A percentile compares a stretch with the other conserved stretches of the same genome.
Conservation (phyloP, 805 yeast species). For the Dipodascus geniculatus region DNA sequence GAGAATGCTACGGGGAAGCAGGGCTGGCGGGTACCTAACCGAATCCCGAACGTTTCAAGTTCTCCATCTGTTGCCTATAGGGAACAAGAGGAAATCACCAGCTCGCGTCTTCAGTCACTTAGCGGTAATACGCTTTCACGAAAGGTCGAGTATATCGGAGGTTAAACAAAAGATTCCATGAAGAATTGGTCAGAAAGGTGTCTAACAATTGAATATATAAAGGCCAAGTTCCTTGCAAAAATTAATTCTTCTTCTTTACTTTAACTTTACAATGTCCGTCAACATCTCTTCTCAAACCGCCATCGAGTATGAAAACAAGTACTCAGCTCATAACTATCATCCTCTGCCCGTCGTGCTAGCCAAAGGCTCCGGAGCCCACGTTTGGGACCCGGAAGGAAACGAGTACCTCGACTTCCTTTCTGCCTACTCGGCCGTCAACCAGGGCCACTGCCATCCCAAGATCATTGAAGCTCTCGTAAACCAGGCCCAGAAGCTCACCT, state of each 20-base stretch:
- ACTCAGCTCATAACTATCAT: slow-evolving; percentile 95
- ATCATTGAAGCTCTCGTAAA: slow-evolving; percentile 75
- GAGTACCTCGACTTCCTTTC: slow-evolving; percentile 86
- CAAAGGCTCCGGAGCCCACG: slow-evolving; percentile 80
- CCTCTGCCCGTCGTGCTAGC: slow-evolving; percentile 92
- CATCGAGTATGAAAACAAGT: slow-evolving; percentile 54
- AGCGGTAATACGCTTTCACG: not conserved
- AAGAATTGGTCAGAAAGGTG: too few species aligned
- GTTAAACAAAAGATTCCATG: too few species aligned
- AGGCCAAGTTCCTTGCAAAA: not conserved
- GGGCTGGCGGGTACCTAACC: not conserved
- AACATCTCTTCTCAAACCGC: slow-evolving; percentile 55
- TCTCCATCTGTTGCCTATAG: slow-evolving; percentile 14
- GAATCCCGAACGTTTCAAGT: not conserved
- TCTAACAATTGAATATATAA: not conserved
- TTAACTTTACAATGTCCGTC: slow-evolving; percentile 15
- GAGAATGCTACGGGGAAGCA: too few species aligned
- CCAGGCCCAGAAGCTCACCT: slow-evolving; percentile 74
- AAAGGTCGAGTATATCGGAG: not conserved
- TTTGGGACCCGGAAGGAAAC: slow-evolving; percentile 97
- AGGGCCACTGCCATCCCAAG: slow-evolving; percentile 96
- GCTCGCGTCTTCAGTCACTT: slow-evolving; percentile 1
- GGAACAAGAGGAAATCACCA: slow-evolving; percentile 2
- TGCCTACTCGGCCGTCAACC: slow-evolving; percentile 95
- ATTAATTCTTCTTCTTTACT: not conserved